Conservation (phyloP, 768 basidiomycete species). For the Panellus pusillus region DNA sequence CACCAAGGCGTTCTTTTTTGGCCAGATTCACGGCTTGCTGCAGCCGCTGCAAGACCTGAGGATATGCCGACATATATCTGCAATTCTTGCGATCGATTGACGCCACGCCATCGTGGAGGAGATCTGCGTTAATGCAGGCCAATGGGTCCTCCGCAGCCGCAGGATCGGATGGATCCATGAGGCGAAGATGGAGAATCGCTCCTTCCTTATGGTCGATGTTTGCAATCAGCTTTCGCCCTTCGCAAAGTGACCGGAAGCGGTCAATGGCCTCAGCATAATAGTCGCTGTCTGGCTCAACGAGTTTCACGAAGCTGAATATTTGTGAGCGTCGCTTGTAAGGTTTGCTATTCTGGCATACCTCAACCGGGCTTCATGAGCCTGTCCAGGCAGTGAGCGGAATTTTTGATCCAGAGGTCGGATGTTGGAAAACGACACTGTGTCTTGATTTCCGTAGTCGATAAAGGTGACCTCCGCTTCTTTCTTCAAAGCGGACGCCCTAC, state of each 20-base stretch:
- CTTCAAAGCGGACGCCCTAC: conserved; percentile 81
- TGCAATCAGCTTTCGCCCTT: conserved; percentile 96
- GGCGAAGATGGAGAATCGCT: conserved; percentile 75
- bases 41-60: conserved; percentile 64
- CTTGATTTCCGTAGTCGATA: conserved; percentile 95
- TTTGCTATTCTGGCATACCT: conserved; percentile 47
- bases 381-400: conserved; percentile 88
- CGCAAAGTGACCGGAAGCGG: conserved; percentile 81
- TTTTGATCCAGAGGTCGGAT: conserved; percentile 87
- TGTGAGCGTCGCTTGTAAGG: neutral
- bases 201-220: conserved; percentile 90
- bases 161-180: conserved; percentile 87
- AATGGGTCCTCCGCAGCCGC: conserved; percentile 63
- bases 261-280: conserved; percentile 84
- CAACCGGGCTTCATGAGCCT: conserved; percentile 92
- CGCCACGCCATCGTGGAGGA: conserved; percentile 86
- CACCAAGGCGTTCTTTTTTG: conserved; percentile 64
- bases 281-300: conserved; percentile 79
- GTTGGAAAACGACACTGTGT: conserved; percentile 76
- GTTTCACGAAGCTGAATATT: conserved; percentile 73
- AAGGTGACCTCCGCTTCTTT: conserved; percentile 95
- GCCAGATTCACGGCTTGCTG: conserved; percentile 61
- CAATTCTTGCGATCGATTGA: conserved; percentile 75
- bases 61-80: conserved; percentile 71
- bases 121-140: conserved; percentile 84